Conservation (phyloP, 1,139 yeast genomes). For the Debaryomyces nepalensis region DNA sequence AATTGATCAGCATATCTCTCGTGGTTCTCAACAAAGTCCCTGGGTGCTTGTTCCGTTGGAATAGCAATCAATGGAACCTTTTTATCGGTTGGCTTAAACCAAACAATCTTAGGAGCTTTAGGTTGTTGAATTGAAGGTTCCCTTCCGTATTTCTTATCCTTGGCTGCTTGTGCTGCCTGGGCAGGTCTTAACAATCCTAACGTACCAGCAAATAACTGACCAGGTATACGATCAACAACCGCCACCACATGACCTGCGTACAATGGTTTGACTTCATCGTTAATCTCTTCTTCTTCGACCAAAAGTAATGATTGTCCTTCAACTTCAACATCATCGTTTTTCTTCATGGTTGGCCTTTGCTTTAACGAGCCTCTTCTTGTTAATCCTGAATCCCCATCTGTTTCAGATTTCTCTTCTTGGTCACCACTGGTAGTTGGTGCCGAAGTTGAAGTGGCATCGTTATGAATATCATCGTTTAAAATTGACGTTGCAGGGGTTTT, state of each 20-base stretch:
- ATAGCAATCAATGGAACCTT: slow-evolving; percentile 97
- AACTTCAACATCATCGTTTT: slow-evolving; percentile 97
- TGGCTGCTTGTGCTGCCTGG: slow-evolving; percentile 87
- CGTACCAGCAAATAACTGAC: slow-evolving; percentile 93
- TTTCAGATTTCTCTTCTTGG: slow-evolving; percentile 23
- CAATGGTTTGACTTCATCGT: slow-evolving; percentile 89
- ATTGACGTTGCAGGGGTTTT: slow-evolving; percentile 41
- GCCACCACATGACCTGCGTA: slow-evolving; percentile 99
- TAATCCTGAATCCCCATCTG: slow-evolving; percentile 41
- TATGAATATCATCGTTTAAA: slow-evolving; percentile 65
- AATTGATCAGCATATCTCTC: slow-evolving; percentile 79
- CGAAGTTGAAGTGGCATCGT: slow-evolving; percentile 65
- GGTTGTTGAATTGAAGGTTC: slow-evolving; percentile 54
- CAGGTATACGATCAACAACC: slow-evolving; percentile 95
- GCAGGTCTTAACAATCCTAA: slow-evolving; percentile 93
- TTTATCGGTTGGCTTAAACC: slow-evolving; percentile 98
- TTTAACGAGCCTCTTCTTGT: slow-evolving; percentile 89
- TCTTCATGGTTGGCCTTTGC: slow-evolving; percentile 97
- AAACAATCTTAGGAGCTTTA: slow-evolving; percentile 87
- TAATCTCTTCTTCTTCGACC: slow-evolving; percentile 94
- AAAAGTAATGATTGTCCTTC: slow-evolving; percentile 92
- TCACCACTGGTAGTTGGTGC: slow-evolving; percentile 26
- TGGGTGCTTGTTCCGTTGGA: slow-evolving; percentile 98
- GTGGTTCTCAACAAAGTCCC: slow-evolving; percentile 91
- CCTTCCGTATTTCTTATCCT: slow-evolving; percentile 62